Evolutionary conservation across 495 filamentous ascomycete genomes (phyloP), one percentile per base, ranked within the genome.

Genomic region (Xylaria venustula): DNA sequence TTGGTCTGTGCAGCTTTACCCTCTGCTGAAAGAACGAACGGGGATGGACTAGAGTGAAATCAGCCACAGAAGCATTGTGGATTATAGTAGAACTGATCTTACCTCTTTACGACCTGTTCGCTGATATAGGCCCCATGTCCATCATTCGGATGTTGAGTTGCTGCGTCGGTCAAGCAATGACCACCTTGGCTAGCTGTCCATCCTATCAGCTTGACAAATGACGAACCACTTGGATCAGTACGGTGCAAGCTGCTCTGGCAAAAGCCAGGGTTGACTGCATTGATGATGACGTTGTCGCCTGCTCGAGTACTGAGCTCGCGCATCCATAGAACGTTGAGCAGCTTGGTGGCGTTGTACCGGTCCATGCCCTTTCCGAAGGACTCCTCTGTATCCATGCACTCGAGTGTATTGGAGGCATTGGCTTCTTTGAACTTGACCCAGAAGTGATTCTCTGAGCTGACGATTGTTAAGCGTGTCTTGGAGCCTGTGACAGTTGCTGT

Each of bases 231-330:
- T 19, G 28, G 5, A 42, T n/a, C 64, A 49, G 40, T 64, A 61
- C 49, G 61, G 40, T 67, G 61, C 42, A 67, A 28, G 11, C 22
- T 41, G 20, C 42, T 67, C 53, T 37, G 44, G 46, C 64, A 64
- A n/a, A 55, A 60, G 7, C 64, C 64, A n/a, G 64, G 60, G 26
- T 66, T 66, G 44, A 66, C 64, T 8, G 54, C 49, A 30, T 66
- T 59, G 34, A 66, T 63, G 26, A 62, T 32, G 30, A 63, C 41
- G 20, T 66, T 54, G 1, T 19, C 50, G 54, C 8, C 17, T 15
- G 42, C 53, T 32, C 40, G 46, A 2, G 46, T 34, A 47, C 49
- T 60, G 0, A 66, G 47, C 48, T 62, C 64, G 26, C 64, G 64
- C 60, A 54, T 63, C 64, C 64, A 66, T 19, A 66, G 60, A 1